A percentile compares a stretch with the other conserved stretches of the same genome.
These are phyloP conservation scores for Candida smagusa DNA, from an alignment of 1,139 yeast species.

Conservation along the genomic window DNA sequence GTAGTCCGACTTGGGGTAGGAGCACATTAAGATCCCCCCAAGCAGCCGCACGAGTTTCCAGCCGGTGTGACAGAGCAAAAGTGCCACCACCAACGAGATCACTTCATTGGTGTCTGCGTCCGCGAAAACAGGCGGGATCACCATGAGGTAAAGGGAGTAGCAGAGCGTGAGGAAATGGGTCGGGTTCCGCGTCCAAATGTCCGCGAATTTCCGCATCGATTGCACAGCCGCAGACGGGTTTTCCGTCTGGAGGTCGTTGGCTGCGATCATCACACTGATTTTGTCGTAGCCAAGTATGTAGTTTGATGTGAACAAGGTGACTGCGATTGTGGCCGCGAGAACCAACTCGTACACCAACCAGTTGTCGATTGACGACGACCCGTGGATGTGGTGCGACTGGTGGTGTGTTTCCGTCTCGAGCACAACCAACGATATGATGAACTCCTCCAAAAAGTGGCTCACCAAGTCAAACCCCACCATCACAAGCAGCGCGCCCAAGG, in stretches of 20 bases:
- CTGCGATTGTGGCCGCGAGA: slow-evolving; percentile 24
- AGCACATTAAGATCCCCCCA: slow-evolving; percentile 51
- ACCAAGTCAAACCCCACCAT: slow-evolving; percentile 90
- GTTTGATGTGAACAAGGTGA: slow-evolving; percentile 37
- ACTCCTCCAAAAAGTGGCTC: slow-evolving; percentile 80
- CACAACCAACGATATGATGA: slow-evolving; percentile 49
- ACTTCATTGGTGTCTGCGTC: slow-evolving; percentile 43
- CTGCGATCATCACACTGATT: slow-evolving; percentile 32
- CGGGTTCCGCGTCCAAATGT: slow-evolving; percentile 45
- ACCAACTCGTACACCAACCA: slow-evolving; percentile 31
- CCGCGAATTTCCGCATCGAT: slow-evolving; percentile 7
- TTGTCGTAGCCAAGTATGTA: slow-evolving; percentile 34
- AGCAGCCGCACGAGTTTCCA: slow-evolving; percentile 51
- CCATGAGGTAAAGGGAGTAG: slow-evolving; percentile 42
- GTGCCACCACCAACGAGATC: slow-evolving; percentile 50
- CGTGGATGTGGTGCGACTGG: slow-evolving; percentile 54
- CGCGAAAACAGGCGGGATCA: slow-evolving; percentile 35
- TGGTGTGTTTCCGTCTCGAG: slow-evolving; percentile 30
- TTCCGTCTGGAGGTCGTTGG: slow-evolving; percentile 10
- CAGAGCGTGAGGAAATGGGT: slow-evolving; percentile 60
- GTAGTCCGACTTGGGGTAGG: slow-evolving; percentile 47
- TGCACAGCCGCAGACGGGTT: not conserved
- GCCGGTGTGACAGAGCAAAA: slow-evolving; percentile 49
- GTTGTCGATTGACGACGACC: slow-evolving; percentile 31
- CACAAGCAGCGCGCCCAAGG: slow-evolving; percentile 74